Percentiles rank a stretch among this genome's conserved stretches.
phyloP scores from a whole-genome alignment of 2,329 filamentous ascomycete species.

The Arthrobotrys sphaeroides region DNA sequence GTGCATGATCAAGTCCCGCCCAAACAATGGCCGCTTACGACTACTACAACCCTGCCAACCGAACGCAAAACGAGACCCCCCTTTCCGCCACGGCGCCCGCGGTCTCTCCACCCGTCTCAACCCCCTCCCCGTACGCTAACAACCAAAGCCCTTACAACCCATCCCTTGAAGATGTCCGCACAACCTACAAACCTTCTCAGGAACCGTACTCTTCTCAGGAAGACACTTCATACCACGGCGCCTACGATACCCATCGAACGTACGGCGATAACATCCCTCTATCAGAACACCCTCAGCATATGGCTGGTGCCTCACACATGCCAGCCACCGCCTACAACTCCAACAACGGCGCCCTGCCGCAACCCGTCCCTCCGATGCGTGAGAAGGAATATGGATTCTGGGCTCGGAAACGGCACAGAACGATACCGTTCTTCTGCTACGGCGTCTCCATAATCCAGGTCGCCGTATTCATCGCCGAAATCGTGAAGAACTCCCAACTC shows the following conservation, averaged over 20 bases:
- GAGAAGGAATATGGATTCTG: slow-evolving; percentile 37
- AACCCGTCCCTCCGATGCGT: slow-evolving; percentile 37
- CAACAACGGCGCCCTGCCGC: slow-evolving; percentile 30
- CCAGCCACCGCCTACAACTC: slow-evolving; percentile 27
- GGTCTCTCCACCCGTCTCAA: slow-evolving; percentile 25
- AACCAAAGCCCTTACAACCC: slow-evolving; percentile 42
- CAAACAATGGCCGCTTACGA: slow-evolving; percentile 58
- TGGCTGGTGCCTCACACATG: slow-evolving; percentile 45
- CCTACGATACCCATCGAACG: slow-evolving; percentile 8
- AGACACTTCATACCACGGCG: slow-evolving; percentile 31
- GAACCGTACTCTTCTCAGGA: slow-evolving; percentile 40
- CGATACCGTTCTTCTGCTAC: slow-evolving; percentile 66
- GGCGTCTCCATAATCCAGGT: slow-evolving; percentile 79
- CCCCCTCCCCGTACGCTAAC: slow-evolving; percentile 16
- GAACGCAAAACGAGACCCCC: slow-evolving; percentile 39
- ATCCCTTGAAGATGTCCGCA: slow-evolving; percentile 49
- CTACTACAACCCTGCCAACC: slow-evolving; percentile 61
- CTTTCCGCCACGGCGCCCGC: slow-evolving; percentile 33
- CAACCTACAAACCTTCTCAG: slow-evolving; percentile 50
- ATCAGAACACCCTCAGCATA: slow-evolving; percentile 53
- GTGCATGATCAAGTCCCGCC: slow-evolving; percentile 3
- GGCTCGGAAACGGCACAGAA: slow-evolving; percentile 25
- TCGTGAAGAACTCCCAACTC: slow-evolving; percentile 80
- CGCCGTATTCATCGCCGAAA: slow-evolving; percentile 85
- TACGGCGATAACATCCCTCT: slow-evolving; percentile 50